Conservation (phyloP, 2,329 filamentous ascomycete species). For the Fusarium duplospermum region DNA sequence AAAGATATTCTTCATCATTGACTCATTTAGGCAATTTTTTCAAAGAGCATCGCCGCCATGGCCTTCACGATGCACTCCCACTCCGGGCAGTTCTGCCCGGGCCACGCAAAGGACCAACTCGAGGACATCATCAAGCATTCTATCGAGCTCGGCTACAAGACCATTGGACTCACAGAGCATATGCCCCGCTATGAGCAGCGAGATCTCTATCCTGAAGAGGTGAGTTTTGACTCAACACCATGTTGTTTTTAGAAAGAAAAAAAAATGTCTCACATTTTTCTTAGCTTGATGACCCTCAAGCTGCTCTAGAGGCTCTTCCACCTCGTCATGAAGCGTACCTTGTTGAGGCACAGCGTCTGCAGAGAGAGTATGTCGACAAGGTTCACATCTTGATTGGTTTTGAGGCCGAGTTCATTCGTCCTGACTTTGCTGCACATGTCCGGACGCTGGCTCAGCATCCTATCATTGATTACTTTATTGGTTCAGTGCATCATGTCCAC, state of each 20-base stretch:
- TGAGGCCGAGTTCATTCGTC: conserved; percentile 91
- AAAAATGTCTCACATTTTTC: conserved; percentile 28
- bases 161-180: conserved; percentile 92
- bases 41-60: conserved; percentile 64
- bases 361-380: conserved; percentile 72
- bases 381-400: conserved; percentile 90
- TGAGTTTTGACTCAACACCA: conserved; percentile 44
- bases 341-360: conserved; percentile 78
- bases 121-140: conserved; percentile 86
- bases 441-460: conserved; percentile 69
- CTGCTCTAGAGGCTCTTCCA: conserved; percentile 60
- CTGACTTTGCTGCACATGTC: conserved; percentile 69
- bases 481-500: conserved; percentile 90
- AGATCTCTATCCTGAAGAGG: conserved; percentile 95
- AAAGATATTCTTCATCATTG: neutral
- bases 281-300: conserved; percentile 62
- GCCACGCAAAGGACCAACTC: conserved; percentile 86
- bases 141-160: conserved; percentile 81
- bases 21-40: neutral
- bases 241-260: neutral
- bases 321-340: conserved; percentile 78
- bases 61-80: conserved; percentile 98
- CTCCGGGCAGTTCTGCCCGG: conserved; percentile 95
- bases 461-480: conserved; percentile 88
- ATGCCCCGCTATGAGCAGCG: conserved; percentile 81